phyloP scores from a whole-genome alignment of 2,329 filamentous ascomycete species.

The Penicillium sp. region DNA sequence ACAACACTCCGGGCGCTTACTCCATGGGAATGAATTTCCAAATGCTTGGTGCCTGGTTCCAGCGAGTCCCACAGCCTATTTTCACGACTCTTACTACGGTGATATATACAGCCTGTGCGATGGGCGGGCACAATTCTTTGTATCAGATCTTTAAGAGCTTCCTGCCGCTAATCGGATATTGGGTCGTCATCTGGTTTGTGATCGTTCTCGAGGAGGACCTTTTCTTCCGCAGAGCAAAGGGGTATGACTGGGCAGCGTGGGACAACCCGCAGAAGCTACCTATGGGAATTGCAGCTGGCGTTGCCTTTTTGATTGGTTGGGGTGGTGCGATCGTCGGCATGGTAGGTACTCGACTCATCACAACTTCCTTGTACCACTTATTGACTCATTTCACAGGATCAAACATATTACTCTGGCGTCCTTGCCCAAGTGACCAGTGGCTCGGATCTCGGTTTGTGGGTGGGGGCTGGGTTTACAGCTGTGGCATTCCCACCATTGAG shows the following conservation, averaged over 20 bases:
- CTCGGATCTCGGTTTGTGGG: conserved; percentile 40
- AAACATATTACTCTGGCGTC: conserved; percentile 42
- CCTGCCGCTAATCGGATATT: conserved; percentile 49
- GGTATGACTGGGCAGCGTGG: conserved; percentile 46
- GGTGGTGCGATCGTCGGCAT: conserved; percentile 43
- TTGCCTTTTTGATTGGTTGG: conserved; percentile 42
- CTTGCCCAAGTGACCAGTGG: conserved; percentile 35
- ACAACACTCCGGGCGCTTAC: conserved; percentile 48
- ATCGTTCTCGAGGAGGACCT: conserved; percentile 46
- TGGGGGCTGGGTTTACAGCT: conserved; percentile 36
- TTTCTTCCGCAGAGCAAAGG: conserved; percentile 40
- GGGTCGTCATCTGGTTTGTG: conserved; percentile 45
- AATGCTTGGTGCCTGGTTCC: conserved; percentile 40
- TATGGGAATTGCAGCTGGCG: conserved; percentile 41
- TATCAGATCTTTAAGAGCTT: conserved; percentile 48
- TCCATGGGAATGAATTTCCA: conserved; percentile 48
- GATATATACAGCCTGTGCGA: conserved; percentile 45
- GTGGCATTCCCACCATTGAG: conserved; percentile 37
- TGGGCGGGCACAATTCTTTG: conserved; percentile 45
- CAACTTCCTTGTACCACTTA: background rate
- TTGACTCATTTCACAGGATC: conserved; percentile 23
- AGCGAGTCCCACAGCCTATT: conserved; percentile 43
- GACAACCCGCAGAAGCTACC: conserved; percentile 40
- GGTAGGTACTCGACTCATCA: conserved; percentile 22
- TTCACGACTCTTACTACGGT: conserved; percentile 44